Conservation (phyloP, 2,329 filamentous ascomycete species). For the Aspergillus fumigatiaffinis region DNA sequence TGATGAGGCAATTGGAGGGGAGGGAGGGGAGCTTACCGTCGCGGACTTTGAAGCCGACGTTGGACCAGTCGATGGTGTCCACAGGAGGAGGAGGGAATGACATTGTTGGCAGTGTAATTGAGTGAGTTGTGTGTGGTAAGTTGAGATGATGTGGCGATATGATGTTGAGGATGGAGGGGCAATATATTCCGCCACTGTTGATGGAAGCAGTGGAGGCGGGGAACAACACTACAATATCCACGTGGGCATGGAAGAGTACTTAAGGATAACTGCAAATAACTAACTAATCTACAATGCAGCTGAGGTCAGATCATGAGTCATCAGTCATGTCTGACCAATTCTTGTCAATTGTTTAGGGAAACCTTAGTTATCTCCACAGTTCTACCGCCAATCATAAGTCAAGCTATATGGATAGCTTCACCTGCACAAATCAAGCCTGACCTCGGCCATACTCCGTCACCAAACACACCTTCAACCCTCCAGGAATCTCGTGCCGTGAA, state of each 20-base stretch:
- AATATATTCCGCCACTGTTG: neutral
- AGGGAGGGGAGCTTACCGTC: slow-evolving; percentile 60
- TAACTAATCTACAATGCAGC: neutral
- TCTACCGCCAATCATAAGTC: neutral
- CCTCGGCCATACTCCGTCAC: slow-evolving; percentile 25
- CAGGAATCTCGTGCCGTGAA: slow-evolving; percentile 24
- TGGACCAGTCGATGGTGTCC: slow-evolving; percentile 67
- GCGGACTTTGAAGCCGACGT: slow-evolving; percentile 87
- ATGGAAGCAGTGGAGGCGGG: too few species aligned
- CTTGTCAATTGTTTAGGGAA: neutral
- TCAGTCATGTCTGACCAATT: neutral
- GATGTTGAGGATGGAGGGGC: too few species aligned
- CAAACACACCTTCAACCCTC: slow-evolving; percentile 27
- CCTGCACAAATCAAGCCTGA: slow-evolving; percentile 3
- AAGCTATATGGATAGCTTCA: slow-evolving; percentile 1
- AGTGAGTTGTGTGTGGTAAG: neutral
- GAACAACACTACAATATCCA: neutral
- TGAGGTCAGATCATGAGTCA: neutral
- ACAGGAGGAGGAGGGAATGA: slow-evolving; percentile 32
- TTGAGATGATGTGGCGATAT: neutral
- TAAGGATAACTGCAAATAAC: neutral
- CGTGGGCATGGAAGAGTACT: too few species aligned
- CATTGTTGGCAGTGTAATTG: neutral
- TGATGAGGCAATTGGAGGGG: neutral
- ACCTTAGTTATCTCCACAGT: neutral